These are phyloP conservation scores for Fusarium nematophilum DNA, from an alignment of 2,329 filamentous ascomycete genomes.

Conservation along the genomic window DNA sequence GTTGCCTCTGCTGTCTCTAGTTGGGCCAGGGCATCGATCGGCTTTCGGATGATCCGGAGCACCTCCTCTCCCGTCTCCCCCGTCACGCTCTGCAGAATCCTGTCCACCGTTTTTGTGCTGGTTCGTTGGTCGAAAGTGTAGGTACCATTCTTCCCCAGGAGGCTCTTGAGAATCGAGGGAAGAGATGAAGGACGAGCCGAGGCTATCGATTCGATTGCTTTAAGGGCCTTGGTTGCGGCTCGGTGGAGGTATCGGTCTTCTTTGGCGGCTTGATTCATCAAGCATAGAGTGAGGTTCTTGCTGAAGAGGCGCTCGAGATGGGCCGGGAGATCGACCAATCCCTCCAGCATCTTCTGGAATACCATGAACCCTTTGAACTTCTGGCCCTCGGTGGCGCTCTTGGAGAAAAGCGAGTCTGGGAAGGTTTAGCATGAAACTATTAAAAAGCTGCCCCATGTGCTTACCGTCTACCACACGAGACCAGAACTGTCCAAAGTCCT, in stretches of 20 bases:
- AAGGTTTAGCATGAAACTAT: slow-evolving; percentile 35
- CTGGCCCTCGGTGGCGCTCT: slow-evolving; percentile 83
- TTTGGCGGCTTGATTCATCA: slow-evolving; percentile 85
- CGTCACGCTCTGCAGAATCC: slow-evolving; percentile 71
- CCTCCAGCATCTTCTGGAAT: slow-evolving; percentile 78
- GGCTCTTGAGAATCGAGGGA: slow-evolving; percentile 68
- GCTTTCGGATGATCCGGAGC: slow-evolving; percentile 61
- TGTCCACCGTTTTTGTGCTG: slow-evolving; percentile 86
- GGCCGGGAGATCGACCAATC: slow-evolving; percentile 56
- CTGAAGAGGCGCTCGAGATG: slow-evolving; percentile 76
- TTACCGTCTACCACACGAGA: slow-evolving; percentile 85
- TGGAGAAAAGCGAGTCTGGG: slow-evolving; percentile 83
- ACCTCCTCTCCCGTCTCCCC: slow-evolving; percentile 65
- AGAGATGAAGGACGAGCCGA: slow-evolving; percentile 70
- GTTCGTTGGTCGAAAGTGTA: slow-evolving; percentile 89
- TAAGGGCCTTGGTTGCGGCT: slow-evolving; percentile 81
- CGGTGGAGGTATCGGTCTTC: slow-evolving; percentile 83
- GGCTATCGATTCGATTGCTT: slow-evolving; percentile 73
- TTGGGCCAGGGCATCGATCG: slow-evolving; percentile 48
- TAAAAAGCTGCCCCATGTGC: slow-evolving; percentile 41
- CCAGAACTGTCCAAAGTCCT: slow-evolving; percentile 83
- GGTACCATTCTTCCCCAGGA: slow-evolving; percentile 77
- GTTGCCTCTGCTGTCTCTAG: slow-evolving; percentile 45
- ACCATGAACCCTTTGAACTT: slow-evolving; percentile 94
- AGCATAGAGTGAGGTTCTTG: slow-evolving; percentile 81